Evolutionary conservation across 371 early-diverging fungal genomes (phyloP).

Genomic region (Actinomucor elegans): DNA sequence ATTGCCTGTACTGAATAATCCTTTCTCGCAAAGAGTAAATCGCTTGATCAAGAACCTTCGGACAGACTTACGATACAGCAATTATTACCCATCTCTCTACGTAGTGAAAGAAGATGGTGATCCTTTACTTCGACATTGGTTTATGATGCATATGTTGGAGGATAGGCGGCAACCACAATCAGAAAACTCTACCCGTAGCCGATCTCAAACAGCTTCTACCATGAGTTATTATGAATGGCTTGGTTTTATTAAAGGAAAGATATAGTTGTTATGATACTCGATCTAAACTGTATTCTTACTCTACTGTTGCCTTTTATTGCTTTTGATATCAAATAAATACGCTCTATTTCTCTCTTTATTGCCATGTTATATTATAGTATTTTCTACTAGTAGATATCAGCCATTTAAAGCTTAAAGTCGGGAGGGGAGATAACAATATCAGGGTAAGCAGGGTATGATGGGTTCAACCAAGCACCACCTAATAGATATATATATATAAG

Average conservation of each 20-base stretch:
- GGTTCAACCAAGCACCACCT: slow-evolving; percentile 26
- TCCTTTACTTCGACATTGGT: slow-evolving; percentile 52
- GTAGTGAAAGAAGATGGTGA: slow-evolving; percentile 78
- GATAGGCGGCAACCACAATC: slow-evolving; percentile 28
- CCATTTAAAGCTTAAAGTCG: slow-evolving; percentile 17
- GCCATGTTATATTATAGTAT: too few species aligned
- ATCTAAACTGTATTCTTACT: too few species aligned
- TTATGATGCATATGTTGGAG: slow-evolving; percentile 70
- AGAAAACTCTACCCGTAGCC: slow-evolving; percentile 18
- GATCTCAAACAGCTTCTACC: slow-evolving; percentile 48
- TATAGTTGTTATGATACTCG: neutral
- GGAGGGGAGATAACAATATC: slow-evolving; percentile 13
- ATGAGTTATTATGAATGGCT: slow-evolving; percentile 77
- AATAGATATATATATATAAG: too few species aligned
- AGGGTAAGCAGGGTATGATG: slow-evolving; percentile 14
- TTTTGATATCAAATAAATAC: too few species aligned
- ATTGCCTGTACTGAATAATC: slow-evolving; percentile 26
- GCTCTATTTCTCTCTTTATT: too few species aligned
- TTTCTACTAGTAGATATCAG: too few species aligned
- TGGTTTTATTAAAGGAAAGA: slow-evolving; percentile 33
- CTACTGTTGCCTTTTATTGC: too few species aligned
- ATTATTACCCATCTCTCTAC: slow-evolving; percentile 34
- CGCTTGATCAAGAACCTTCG: slow-evolving; percentile 24
- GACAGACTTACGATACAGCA: slow-evolving; percentile 16
- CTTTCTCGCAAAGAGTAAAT: slow-evolving; percentile 35